Percentiles rank a stretch among this genome's conserved stretches.
phyloP scores from a whole-genome alignment of 257 asterid genomes.

The Mentha longifolia region DNA sequence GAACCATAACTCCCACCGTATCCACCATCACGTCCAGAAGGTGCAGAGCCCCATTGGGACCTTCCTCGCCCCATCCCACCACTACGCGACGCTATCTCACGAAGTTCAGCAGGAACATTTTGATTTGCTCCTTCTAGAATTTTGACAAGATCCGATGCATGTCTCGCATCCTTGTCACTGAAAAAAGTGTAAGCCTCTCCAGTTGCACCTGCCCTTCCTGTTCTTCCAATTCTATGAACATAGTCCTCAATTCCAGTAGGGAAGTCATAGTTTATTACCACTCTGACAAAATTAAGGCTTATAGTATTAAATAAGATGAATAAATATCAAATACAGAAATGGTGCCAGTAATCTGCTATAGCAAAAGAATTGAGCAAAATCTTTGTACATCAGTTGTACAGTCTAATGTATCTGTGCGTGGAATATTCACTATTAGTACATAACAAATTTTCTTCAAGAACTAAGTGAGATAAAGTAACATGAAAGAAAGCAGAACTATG shows the following conservation, averaged over 20 bases:
- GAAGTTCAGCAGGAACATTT: conserved; percentile 71
- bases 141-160: conserved; percentile 81
- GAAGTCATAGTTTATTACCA: conserved; percentile 89
- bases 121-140: conserved; percentile 90
- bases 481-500: neutral
- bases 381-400: neutral
- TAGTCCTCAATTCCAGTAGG: conserved; percentile 95
- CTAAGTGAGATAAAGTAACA: neutral
- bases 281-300: conserved; percentile 45
- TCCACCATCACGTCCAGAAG: conserved; percentile 64
- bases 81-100: conserved; percentile 73
- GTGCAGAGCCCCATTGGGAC: conserved; percentile 75
- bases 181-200: conserved; percentile 85
- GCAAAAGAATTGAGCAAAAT: conserved; percentile 17
- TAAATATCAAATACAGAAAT: neutral
- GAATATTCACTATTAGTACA: neutral
- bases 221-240: conserved; percentile 95
- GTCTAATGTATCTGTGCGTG: neutral
- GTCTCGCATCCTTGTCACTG: conserved; percentile 67
- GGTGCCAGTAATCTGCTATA: neutral
- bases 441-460: neutral
- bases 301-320: conserved; percentile 25
- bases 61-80: conserved; percentile 78
- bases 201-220: conserved; percentile 96
- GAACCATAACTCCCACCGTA: conserved; percentile 61